phyloP scores from a whole-genome alignment of 208 protist species.

The Trypanosoma caninum region DNA sequence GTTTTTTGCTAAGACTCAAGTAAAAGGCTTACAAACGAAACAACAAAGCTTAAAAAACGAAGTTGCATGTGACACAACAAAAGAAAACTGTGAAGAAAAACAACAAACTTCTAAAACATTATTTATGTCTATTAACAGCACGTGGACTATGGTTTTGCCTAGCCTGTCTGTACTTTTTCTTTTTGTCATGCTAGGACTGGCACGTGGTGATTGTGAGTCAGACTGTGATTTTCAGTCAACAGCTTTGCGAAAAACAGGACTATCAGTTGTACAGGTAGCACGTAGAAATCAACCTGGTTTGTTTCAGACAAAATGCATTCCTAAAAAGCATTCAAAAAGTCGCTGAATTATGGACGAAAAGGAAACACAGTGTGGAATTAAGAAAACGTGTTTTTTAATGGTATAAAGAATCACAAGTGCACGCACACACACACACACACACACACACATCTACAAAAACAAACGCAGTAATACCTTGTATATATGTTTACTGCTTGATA shows the following conservation, averaged over 20 bases:
- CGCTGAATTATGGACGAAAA: conserved; percentile 53
- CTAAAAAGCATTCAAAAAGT: conserved; percentile 55
- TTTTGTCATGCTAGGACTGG: conserved; percentile 55
- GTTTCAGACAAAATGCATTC: conserved; percentile 80
- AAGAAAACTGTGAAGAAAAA: conserved; percentile 17
- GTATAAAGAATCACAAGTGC: not conserved
- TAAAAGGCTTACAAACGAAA: conserved; percentile 41
- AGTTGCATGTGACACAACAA: conserved; percentile 26
- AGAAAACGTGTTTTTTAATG: not conserved
- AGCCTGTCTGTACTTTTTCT: conserved; percentile 70
- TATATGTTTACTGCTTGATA: too few relatives aligned
- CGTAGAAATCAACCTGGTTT: conserved; percentile 53
- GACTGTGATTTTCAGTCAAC: conserved; percentile 65
- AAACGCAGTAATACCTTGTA: too few relatives aligned
- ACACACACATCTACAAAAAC: too few relatives aligned
- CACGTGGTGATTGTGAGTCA: conserved; percentile 58
- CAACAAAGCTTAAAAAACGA: conserved; percentile 34
- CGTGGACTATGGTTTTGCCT: conserved; percentile 83
- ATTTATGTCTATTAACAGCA: conserved; percentile 61
- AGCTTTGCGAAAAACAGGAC: conserved; percentile 53
- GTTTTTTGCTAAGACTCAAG: conserved; percentile 37
- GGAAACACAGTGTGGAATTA: not conserved
- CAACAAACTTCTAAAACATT: conserved; percentile 38
- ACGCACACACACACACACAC: not conserved
- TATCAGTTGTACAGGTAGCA: conserved; percentile 68